Percentiles rank a stretch among this genome's conserved stretches.
phyloP scores from a whole-genome alignment of 148 eudicot species.

The Linanthus parryae region DNA sequence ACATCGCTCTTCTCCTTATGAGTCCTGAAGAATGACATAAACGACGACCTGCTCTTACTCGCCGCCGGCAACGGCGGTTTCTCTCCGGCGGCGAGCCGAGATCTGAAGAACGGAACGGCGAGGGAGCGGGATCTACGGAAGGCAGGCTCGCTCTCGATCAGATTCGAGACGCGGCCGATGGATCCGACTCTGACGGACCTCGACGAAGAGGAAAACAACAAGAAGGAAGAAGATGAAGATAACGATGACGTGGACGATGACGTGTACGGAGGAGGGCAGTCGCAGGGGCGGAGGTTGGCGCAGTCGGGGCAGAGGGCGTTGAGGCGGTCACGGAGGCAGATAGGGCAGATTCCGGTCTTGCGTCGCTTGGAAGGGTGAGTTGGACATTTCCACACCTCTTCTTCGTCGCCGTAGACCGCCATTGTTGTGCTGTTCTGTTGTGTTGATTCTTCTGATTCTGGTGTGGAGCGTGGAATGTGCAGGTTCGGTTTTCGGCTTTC shows the following conservation, averaged over 20 bases:
- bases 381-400: slow-evolving; percentile 52
- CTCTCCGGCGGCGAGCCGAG: slow-evolving; percentile 13
- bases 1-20: slow-evolving; percentile 20
- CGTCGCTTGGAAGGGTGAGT: slow-evolving; percentile 56
- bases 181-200: no score
- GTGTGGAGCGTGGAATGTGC: no score
- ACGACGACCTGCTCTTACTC: slow-evolving; percentile 18
- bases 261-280: slow-evolving; percentile 22
- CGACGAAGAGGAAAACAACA: slow-evolving; percentile 19
- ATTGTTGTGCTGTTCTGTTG: no score
- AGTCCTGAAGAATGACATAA: slow-evolving; percentile 35
- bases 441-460: no score
- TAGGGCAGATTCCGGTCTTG: slow-evolving; percentile 43
- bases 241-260: slow-evolving; percentile 25
- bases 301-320: slow-evolving; percentile 55
- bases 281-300: slow-evolving; percentile 48
- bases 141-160: slow-evolving; percentile 37
- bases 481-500: no score
- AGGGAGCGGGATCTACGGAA: slow-evolving; percentile 44
- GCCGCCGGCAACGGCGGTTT: no score
- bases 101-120: slow-evolving; percentile 42
- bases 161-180: no score
- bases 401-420: slow-evolving; percentile 52
- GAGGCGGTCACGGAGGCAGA: slow-evolving; percentile 53
- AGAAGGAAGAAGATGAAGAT: slow-evolving; percentile 29